Evolutionary conservation across 1,284 basidiomycete species (phyloP).

Genomic region (Tranzscheliella williamsii): DNA sequence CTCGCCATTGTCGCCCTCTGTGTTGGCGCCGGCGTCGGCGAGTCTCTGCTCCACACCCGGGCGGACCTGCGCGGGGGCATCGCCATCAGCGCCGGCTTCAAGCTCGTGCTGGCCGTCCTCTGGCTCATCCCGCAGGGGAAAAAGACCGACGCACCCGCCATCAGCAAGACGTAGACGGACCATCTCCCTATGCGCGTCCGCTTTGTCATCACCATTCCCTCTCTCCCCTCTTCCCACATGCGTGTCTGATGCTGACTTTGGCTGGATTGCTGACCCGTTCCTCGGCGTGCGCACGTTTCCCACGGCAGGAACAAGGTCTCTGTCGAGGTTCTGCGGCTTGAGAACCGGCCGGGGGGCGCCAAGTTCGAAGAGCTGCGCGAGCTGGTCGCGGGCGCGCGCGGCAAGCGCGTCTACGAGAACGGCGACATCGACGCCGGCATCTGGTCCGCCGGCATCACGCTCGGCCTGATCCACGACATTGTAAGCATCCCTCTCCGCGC

Average conservation of each 20-base stretch:
- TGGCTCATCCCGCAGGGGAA: conserved; percentile 35
- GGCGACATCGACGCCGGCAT: conserved; percentile 86
- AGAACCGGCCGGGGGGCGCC: conserved; percentile 77
- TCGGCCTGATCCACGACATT: conserved; percentile 84
- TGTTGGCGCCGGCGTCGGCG: conserved; percentile 46
- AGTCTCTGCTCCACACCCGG: conserved; percentile 39
- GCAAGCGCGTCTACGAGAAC: conserved; percentile 76
- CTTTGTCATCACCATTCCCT: too few species aligned
- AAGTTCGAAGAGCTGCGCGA: conserved; percentile 81
- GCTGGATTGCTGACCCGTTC: too few species aligned
- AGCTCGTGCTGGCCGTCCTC: conserved; percentile 36
- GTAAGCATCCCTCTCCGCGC: conserved; percentile 43
- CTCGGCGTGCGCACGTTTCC: too few species aligned
- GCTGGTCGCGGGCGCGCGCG: conserved; percentile 78
- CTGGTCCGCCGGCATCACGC: conserved; percentile 77
- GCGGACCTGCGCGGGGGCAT: conserved; percentile 37
- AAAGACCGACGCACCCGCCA: conserved; percentile 5
- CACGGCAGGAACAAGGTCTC: conserved; percentile 69
- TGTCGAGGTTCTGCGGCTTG: conserved; percentile 78
- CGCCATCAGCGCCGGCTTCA: conserved; percentile 44
- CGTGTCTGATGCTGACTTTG: too few species aligned
- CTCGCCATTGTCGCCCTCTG: conserved; percentile 38
- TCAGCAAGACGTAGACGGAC: conserved; percentile 1
- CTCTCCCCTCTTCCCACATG: too few species aligned
- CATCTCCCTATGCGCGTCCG: too few species aligned